Percentiles rank a stretch among this genome's conserved stretches.
Evolutionary conservation across 495 filamentous ascomycete genomes (phyloP).

Genomic region (Trichoderma gamsii): DNA sequence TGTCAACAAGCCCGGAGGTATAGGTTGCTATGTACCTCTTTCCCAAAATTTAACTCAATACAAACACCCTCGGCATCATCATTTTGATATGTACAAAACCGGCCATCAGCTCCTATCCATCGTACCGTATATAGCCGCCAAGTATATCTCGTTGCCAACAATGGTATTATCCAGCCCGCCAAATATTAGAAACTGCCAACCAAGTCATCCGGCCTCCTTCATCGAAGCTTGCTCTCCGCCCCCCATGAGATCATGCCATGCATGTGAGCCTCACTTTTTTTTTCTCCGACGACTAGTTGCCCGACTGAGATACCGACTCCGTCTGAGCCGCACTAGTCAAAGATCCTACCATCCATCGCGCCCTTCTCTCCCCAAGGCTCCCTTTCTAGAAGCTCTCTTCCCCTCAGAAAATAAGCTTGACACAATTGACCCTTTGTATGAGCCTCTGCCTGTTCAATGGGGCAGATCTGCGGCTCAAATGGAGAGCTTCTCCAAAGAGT

Average conservation of each 20-base stretch:
- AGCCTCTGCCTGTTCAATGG: not conserved
- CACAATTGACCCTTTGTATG: not conserved
- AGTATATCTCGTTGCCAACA: not conserved
- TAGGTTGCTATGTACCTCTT: not conserved
- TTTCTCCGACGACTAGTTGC: not conserved
- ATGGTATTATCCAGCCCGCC: not conserved
- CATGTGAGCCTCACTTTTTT: not conserved
- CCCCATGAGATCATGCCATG: not conserved
- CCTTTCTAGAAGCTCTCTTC: not conserved
- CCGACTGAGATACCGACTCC: not conserved
- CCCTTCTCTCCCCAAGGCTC: not conserved
- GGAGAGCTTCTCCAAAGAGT: constrained; percentile 68
- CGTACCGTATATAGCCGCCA: not conserved
- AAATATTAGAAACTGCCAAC: not conserved
- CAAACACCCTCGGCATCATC: not conserved
- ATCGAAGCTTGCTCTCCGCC: not conserved
- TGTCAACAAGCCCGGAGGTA: not conserved
- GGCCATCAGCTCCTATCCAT: not conserved
- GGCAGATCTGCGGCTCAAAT: constrained; percentile 31
- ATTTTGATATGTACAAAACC: not conserved
- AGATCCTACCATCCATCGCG: not conserved
- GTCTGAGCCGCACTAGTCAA: constrained; percentile 2
- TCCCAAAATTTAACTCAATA: not conserved
- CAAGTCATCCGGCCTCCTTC: not conserved
- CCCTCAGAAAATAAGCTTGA: not conserved